phyloP scores from a whole-genome alignment of 1,284 basidiomycete species.

The Xerocomus minutiporus region DNA sequence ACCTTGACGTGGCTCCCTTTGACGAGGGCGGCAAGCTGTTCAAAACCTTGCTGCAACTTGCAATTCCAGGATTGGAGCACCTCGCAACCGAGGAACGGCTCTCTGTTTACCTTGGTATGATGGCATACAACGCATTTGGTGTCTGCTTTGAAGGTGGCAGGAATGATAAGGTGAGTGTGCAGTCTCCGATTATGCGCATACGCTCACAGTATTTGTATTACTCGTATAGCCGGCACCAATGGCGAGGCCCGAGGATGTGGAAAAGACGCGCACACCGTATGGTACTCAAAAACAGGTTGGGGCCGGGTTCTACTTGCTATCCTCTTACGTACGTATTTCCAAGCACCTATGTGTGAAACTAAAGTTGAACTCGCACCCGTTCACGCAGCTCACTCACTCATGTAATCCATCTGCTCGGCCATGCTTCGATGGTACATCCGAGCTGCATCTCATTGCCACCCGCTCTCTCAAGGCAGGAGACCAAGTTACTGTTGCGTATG shows the following conservation, averaged over 20 bases:
- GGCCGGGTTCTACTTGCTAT: conserved; percentile 66
- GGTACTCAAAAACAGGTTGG: conserved; percentile 73
- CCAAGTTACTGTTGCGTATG: conserved; percentile 67
- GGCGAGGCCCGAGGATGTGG: conserved; percentile 59
- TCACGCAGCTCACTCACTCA: conserved; percentile 56
- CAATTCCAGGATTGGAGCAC: conserved; percentile 66
- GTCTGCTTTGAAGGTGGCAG: conserved; percentile 62
- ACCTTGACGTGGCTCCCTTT: conserved; percentile 48
- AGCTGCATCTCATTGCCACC: conserved; percentile 63
- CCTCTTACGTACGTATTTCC: conserved; percentile 55
- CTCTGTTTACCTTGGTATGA: conserved; percentile 59
- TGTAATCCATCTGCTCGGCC: conserved; percentile 63
- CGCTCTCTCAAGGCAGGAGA: conserved; percentile 67
- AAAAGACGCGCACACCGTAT: conserved; percentile 66
- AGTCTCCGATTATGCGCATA: not conserved
- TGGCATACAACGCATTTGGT: conserved; percentile 72
- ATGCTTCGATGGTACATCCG: conserved; percentile 59
- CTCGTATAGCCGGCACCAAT: conserved; percentile 45
- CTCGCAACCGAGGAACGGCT: conserved; percentile 63
- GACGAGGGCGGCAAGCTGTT: conserved; percentile 53
- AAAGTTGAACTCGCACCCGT: not conserved
- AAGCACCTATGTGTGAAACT: not conserved
- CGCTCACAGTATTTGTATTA: conserved; percentile 2
- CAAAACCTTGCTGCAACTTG: conserved; percentile 51
- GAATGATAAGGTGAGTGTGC: conserved; percentile 54